Base-by-base conservation (phyloP, 495 filamentous ascomycete genomes). In the Penicillium alfredii region DNA sequence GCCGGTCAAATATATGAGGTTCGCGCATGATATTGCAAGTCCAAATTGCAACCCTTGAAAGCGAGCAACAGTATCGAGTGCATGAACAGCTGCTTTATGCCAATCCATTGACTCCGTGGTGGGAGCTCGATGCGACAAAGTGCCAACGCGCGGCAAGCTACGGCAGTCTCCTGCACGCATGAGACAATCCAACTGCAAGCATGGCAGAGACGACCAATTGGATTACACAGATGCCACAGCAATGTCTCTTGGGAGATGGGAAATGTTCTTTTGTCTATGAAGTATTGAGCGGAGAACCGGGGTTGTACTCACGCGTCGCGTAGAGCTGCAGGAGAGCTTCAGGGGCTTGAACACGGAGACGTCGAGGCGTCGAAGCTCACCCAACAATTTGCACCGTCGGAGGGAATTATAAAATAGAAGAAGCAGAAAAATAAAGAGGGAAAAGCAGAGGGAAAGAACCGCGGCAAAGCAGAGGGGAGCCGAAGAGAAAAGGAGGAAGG, bases 251-350 rank as follows among this genome's bases (percentile, higher is more conserved):
- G n/a, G n/a, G n/a, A n/a, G n/a, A n/a, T n/a, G n/a, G n/a, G n/a
- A n/a, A n/a, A n/a, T n/a, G n/a, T 42, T 13, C 17, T 19, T 31
- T 13, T 28, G 23, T 46, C 15, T 31, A 27, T 11, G 26, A 47
- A 38, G 9, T 48, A 30, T 35, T 17, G 38, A 33, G 12, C 21
- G 9, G 28, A 31, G 28, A 29, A 36, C 40, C 8, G 25, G 22
- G 28, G 23, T 4, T 30, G 32, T 47, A 56, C 53, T 53, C 28
- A 56, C 53, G 33, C 51, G 43, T 27, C 36, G 36, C 36, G 37
- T 29, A 42, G 30, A 41, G 23, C 21, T 22, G 18, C 32, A 24
- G 15, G 10, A 33, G 35, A 47, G 34, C 43, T 51, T 51, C 46
- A 54, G 35, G 42, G 43, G 39, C 18, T 30, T 44, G 13, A 35